Evolutionary conservation across 441 rosid genomes (phyloP).

Genomic region (Isatis lusitanica): DNA sequence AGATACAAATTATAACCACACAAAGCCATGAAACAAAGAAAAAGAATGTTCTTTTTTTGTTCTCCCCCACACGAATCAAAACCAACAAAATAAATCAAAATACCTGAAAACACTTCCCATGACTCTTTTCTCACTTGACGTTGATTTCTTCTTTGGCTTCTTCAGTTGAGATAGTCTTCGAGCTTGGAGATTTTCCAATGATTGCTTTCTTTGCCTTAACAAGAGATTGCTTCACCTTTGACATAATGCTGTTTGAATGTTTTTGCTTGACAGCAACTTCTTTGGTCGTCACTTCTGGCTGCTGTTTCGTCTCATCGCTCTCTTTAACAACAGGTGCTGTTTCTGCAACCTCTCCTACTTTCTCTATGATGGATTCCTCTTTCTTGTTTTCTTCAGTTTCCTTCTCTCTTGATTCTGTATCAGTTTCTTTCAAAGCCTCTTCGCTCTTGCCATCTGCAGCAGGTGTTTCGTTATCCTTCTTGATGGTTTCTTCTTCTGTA

Average conservation of each 20-base stretch:
- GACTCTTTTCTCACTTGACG: conserved; percentile 43
- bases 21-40: conserved; percentile 26
- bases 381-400: conserved; percentile 32
- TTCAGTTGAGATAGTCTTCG: conserved; percentile 43
- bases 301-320: conserved; percentile 30
- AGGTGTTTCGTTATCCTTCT: conserved; percentile 20
- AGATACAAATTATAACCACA: conserved; percentile 31
- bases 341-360: conserved; percentile 34
- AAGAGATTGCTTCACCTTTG: conserved; percentile 68
- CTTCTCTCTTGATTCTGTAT: conserved; percentile 32
- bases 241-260: conserved; percentile 53
- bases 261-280: conserved; percentile 52
- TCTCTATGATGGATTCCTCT: conserved; percentile 36
- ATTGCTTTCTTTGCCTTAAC: conserved; percentile 75
- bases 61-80: conserved; percentile 14
- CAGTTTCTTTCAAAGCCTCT: conserved; percentile 30
- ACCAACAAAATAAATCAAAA: conserved; percentile 21
- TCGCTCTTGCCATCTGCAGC: conserved; percentile 17
- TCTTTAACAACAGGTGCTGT: conserved; percentile 25
- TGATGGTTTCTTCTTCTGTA: conserved; percentile 29
- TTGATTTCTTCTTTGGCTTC: conserved; percentile 45
- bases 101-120: conserved; percentile 5
- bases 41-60: conserved; percentile 15
- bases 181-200: conserved; percentile 60
- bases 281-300: conserved; percentile 41